Base-by-base conservation (phyloP, 202 grass and related monocot genomes). In the Carex sylvatica region DNA sequence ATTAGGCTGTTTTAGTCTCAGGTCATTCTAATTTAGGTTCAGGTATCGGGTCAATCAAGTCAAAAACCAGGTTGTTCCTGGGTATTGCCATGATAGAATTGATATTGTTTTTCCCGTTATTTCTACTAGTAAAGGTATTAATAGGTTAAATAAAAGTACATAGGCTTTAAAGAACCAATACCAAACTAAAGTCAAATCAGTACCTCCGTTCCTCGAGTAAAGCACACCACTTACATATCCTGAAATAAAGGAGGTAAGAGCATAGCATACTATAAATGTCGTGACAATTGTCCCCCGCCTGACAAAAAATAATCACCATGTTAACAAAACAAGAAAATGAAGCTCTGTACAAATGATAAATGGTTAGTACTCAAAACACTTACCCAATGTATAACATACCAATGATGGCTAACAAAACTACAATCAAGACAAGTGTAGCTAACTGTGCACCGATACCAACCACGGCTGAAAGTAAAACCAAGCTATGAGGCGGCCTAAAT, bases 211-310 rank as follows among this genome's bases (percentile, higher is more conserved):
- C 72, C 95, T 88, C 0, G 92, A 98, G 80, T 98, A 98, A 80
- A 98, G 86, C 16, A 89, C 90, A 81, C 91, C 95, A 81, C 92
- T 95, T 56, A 93, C 84, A 74, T 98, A 98, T 82, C 95, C 95
- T 53, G 95, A 98, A 88, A 95, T 95, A 65, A 98, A 92, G 23
- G 95, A 98, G 60, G 95, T 98, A 82, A 98, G 95, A 67, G 92
- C 95, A 84, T 98, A 98, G 87, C 95, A 98, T 64, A 95, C 88
- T 80, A 98, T 98, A 82, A 95, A 98, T 58, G 92, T 98, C 70
- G 95, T 98, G 81, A 95, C 88, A 74, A 95, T 98, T 83, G 92
- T 84, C 9, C 95, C 95, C 66, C 95, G 87, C 89, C 95, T 98
- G 84, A 85, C 20, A 87, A 82, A 65, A 20, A 85, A 55, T 61